Conservation (phyloP, 805 yeast genomes). For the Debaryomyces prosopidis region DNA sequence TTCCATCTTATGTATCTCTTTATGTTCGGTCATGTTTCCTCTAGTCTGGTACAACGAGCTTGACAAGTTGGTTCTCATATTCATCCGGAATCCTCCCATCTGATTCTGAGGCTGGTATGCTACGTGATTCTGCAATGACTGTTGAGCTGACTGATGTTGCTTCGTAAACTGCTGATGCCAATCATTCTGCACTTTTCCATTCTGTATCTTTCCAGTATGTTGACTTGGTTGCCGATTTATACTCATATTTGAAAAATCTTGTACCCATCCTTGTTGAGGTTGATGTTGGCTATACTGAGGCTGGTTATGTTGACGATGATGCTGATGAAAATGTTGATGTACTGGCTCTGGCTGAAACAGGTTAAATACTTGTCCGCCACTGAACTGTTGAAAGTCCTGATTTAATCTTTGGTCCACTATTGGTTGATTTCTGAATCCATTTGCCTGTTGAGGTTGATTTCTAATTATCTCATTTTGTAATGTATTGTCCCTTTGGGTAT, state of each 20-base stretch:
- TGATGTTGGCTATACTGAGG: conserved; percentile 6
- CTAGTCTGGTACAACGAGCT: conserved; percentile 11
- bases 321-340: conserved; percentile 6
- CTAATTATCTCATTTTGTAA: conserved; percentile 32
- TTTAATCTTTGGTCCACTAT: conserved; percentile 35
- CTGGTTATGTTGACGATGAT: conserved; percentile 11
- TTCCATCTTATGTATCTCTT: conserved; percentile 26
- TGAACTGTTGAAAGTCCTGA: conserved; percentile 38
- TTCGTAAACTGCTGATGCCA: conserved; percentile 29
- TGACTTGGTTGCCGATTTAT: conserved; percentile 9
- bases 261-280: conserved; percentile 25
- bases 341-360: conserved; percentile 10
- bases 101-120: not conserved
- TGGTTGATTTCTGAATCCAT: conserved; percentile 16
- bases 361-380: conserved; percentile 9
- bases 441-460: conserved; percentile 6
- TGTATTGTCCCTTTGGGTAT: conserved; percentile 42
- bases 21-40: conserved; percentile 22
- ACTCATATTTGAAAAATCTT: conserved; percentile 25
- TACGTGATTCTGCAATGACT: conserved; percentile 6
- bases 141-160: conserved; percentile 12
- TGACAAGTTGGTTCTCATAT: conserved; percentile 20
- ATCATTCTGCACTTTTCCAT: conserved; percentile 11
- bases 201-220: conserved; percentile 7
- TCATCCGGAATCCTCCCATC: conserved; percentile 11